Conservation (phyloP, 2,329 filamentous ascomycete species). For the Botrytis hyacinthi region DNA sequence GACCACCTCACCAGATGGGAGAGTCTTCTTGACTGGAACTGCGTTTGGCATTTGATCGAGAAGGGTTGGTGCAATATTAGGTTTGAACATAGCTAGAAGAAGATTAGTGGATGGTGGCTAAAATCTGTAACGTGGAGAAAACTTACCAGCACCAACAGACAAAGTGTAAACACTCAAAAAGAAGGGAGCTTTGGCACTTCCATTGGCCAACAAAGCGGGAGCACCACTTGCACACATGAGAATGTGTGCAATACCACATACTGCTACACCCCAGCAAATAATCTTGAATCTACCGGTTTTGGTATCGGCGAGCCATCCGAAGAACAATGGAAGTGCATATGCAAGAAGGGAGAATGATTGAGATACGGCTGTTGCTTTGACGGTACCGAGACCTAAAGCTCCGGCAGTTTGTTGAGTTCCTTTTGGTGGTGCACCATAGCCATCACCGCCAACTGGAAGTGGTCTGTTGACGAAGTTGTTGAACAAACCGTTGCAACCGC, state of each 20-base stretch:
- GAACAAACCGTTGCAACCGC: conserved; percentile 17
- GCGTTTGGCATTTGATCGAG: conserved; percentile 54
- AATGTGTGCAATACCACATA: conserved; percentile 60
- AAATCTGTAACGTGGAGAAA: conserved; percentile 48
- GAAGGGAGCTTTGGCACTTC: conserved; percentile 60
- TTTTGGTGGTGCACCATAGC: conserved; percentile 41
- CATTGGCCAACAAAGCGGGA: conserved; percentile 52
- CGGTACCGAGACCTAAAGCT: conserved; percentile 57
- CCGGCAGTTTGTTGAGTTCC: conserved; percentile 45
- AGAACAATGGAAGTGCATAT: conserved; percentile 49
- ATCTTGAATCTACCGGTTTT: conserved; percentile 65
- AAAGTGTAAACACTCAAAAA: conserved; percentile 35
- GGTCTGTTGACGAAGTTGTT: conserved; percentile 61
- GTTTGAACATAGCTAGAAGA: conserved; percentile 63
- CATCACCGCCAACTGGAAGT: conserved; percentile 49
- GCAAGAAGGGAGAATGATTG: conserved; percentile 53
- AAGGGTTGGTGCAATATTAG: conserved; percentile 63
- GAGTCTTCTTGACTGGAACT: conserved; percentile 44
- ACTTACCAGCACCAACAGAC: conserved; percentile 40
- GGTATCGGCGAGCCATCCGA: conserved; percentile 59
- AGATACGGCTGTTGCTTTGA: conserved; percentile 50
- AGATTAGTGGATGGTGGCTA: conserved; percentile 53
- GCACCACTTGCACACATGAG: conserved; percentile 63
- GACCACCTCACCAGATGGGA: conserved; percentile 56
- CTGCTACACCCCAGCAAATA: conserved; percentile 47